These are phyloP conservation scores for Rhodotorula diobovata DNA, from an alignment of 768 basidiomycete genomes.

Conservation along the genomic window DNA sequence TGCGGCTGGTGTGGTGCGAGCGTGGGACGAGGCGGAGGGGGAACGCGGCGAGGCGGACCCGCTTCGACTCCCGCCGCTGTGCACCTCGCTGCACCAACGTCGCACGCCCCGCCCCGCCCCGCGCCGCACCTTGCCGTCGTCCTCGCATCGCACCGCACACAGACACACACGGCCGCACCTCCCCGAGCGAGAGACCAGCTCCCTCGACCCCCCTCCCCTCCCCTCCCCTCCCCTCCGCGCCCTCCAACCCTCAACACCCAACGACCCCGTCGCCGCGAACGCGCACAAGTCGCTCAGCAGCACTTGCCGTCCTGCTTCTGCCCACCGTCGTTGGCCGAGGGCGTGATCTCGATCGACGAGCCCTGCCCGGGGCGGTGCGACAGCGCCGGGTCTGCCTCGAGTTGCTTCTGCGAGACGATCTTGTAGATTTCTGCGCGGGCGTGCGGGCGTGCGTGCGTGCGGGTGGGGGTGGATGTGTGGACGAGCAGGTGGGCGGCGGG, in stretches of 20 bases:
- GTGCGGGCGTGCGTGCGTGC: too few species aligned
- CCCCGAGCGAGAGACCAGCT: constrained; percentile 2
- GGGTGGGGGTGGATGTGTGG: neutral
- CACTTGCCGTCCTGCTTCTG: constrained; percentile 49
- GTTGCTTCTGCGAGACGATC: constrained; percentile 90
- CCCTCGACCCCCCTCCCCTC: neutral
- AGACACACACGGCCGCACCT: neutral
- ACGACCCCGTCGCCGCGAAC: too few species aligned
- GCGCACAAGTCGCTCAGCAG: constrained; percentile 38
- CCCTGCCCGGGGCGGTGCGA: constrained; percentile 58
- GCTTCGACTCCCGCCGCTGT: too few species aligned
- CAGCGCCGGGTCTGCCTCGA: constrained; percentile 77
- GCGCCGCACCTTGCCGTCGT: neutral
- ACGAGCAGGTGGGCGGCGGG: too few species aligned
- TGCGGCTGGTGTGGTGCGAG: too few species aligned
- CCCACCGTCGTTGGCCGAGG: constrained; percentile 54
- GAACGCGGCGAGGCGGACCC: neutral
- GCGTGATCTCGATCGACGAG: constrained; percentile 77
- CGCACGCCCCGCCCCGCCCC: neutral
- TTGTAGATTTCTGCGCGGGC: constrained; percentile 78
- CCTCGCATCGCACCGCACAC: neutral
- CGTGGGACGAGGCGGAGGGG: neutral
- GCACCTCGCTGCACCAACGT: too few species aligned
- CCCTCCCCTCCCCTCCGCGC: too few species aligned
- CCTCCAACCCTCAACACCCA: too few species aligned